Evolutionary conservation across 176 grass and related monocot genomes (phyloP).

Genomic region (bread wheat (Triticum aestivum)): DNA sequence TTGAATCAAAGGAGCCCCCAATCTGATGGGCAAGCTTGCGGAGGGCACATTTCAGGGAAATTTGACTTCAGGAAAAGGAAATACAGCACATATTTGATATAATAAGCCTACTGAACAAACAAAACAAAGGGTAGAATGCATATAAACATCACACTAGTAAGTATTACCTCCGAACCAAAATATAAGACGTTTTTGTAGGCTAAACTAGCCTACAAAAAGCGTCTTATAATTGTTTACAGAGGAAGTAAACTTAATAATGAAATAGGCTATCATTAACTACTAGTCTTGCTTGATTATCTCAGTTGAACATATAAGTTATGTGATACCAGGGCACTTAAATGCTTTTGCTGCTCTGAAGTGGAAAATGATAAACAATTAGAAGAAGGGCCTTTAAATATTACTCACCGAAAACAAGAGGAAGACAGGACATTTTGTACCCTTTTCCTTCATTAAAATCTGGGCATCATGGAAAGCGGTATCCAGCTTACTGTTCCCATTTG

Average conservation of each 20-base stretch:
- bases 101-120: slow-evolving; percentile 17
- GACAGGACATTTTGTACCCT: slow-evolving; percentile 57
- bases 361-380: slow-evolving; percentile 25
- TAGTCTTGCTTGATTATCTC: slow-evolving; percentile 3
- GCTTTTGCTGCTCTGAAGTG: not conserved
- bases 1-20: not conserved
- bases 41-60: slow-evolving; percentile 13
- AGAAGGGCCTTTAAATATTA: slow-evolving; percentile 26
- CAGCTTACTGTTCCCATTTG: slow-evolving; percentile 72
- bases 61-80: not conserved
- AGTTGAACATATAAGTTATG: slow-evolving; percentile 20
- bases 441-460: slow-evolving; percentile 44
- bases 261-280: slow-evolving; percentile 18
- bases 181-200: too few relatives aligned
- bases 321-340: not conserved
- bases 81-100: not conserved
- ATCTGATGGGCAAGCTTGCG: slow-evolving; percentile 1
- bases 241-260: not conserved
- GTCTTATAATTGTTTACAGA: not conserved
- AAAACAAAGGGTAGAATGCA: slow-evolving; percentile 1
- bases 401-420: slow-evolving; percentile 93
- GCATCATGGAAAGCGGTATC: slow-evolving; percentile 63
- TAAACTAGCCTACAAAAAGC: too few relatives aligned
- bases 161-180: not conserved
- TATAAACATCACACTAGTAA: slow-evolving; percentile 1